A percentile compares a stretch with the other conserved stretches of the same genome.
Conservation (phyloP, 2,329 filamentous ascomycete species). For the Fusarium protoensiforme region DNA sequence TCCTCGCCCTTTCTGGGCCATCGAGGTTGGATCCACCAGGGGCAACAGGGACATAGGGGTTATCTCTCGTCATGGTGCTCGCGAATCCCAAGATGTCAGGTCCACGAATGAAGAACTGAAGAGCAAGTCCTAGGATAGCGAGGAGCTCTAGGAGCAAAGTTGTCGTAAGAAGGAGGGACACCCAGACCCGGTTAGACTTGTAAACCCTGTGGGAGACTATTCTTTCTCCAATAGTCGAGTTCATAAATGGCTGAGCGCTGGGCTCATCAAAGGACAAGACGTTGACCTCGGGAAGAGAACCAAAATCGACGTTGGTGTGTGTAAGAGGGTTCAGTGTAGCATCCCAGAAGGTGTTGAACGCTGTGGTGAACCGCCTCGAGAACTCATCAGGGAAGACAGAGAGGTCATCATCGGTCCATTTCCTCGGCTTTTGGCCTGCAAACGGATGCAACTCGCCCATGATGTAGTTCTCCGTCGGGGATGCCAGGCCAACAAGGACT, state of each 20-base stretch:
- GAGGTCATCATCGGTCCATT: not conserved
- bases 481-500: not conserved
- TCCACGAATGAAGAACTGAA: not conserved
- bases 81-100: not conserved
- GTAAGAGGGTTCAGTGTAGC: not conserved
- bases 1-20: not conserved
- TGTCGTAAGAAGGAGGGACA: not conserved
- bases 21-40: not conserved
- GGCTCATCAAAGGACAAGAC: not conserved
- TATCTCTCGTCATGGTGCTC: not conserved
- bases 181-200: not conserved
- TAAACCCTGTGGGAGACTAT: not conserved
- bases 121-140: not conserved
- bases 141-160: not conserved
- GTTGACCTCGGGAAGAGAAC: not conserved
- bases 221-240: not conserved
- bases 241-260: not conserved
- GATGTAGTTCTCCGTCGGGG: not conserved
- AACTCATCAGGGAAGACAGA: not conserved
- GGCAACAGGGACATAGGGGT: not conserved
- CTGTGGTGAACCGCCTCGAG: not conserved
- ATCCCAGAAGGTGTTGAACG: conserved; percentile 4
- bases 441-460: not conserved
- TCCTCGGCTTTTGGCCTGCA: not conserved
- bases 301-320: not conserved